Evolutionary conservation across 2,329 filamentous ascomycete species (phyloP).

Genomic region (Trichoderma endophyticum): DNA sequence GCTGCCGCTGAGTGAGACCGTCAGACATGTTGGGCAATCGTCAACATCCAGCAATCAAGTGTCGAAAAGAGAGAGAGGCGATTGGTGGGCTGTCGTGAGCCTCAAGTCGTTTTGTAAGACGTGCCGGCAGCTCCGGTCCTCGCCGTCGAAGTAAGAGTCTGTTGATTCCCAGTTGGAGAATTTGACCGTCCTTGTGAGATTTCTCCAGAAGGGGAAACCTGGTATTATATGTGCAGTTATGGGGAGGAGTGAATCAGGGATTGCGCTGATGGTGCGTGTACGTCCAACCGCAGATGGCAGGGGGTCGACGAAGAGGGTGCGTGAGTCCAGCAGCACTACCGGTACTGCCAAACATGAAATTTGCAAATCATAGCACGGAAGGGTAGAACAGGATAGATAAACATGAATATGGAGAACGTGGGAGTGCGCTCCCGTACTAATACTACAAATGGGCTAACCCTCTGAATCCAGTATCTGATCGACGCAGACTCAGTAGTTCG

Average conservation of each 20-base stretch:
- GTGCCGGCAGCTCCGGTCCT: constrained; percentile 15
- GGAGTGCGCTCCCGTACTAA: neutral
- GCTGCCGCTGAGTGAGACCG: constrained; percentile 33
- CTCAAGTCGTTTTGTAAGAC: neutral
- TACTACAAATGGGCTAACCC: neutral
- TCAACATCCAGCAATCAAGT: neutral
- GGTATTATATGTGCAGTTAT: constrained; percentile 1
- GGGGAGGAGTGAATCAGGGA: constrained; percentile 7
- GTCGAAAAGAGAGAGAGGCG: neutral
- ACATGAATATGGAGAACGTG: neutral
- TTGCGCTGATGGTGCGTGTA: neutral
- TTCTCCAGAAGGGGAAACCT: constrained; percentile 1
- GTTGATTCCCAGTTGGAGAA: neutral
- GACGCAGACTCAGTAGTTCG: constrained; percentile 10
- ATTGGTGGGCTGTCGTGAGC: neutral
- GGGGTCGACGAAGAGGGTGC: constrained; percentile 6
- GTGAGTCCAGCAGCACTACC: constrained; percentile 5
- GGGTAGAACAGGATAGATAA: neutral
- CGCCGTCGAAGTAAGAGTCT: neutral
- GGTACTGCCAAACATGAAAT: neutral
- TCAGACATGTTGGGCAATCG: neutral
- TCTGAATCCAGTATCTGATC: constrained; percentile 14
- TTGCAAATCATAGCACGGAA: neutral
- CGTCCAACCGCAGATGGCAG: constrained; percentile 1
- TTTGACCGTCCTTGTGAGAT: neutral